Evolutionary conservation across 768 basidiomycete genomes (phyloP), one percentile per base, ranked within the genome.

Genomic region (Boletus rubescentipes): DNA sequence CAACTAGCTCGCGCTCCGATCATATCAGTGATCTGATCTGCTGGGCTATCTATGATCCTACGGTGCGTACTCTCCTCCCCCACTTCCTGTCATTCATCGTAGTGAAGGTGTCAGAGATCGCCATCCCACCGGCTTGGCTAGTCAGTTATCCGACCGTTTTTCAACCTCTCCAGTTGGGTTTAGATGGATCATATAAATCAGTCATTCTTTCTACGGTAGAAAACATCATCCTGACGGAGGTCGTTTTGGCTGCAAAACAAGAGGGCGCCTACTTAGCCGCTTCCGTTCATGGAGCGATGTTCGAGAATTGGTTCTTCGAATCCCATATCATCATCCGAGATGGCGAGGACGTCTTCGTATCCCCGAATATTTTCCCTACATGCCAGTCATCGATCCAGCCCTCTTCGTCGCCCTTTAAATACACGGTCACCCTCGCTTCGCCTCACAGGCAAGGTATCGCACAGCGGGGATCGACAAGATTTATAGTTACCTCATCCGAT

Each of bases 371-470:
- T 29, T 54, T 55, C 52, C 36, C 66, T 57, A 46, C 63, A n/a
- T 51, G 64, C 58, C 54, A 48, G 36, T 34, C 50, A 34, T 44
- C 45, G 15, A 54, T 44, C 41, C 61, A 30, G 15, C 40, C 41
- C 3, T 50, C 60, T 30, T 53, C 50, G 1, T 46, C 65, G 16
- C 46, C 58, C 41, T 70, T 77, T 35, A 62, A 63, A 34, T 86
- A 80, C 55, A 75, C 72, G 40, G 66, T 90, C 26, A 78, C 82
- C 48, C 78, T 90, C 75, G 59, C 82, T 5, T 80, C 87, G 54
- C 91, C 93, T 10, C 84, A 86, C 21, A 71, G 77, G n/a, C 91
- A 93, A 72, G 93, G 93, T 30, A 72, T 76, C 57, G 75, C 79
- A 14, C 64, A 73, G 34, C 68, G 68, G 30, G 77, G 75, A 12